Evolutionary conservation across 352 stramenopile genomes (phyloP).

Genomic region (Pythium aquatile): DNA sequence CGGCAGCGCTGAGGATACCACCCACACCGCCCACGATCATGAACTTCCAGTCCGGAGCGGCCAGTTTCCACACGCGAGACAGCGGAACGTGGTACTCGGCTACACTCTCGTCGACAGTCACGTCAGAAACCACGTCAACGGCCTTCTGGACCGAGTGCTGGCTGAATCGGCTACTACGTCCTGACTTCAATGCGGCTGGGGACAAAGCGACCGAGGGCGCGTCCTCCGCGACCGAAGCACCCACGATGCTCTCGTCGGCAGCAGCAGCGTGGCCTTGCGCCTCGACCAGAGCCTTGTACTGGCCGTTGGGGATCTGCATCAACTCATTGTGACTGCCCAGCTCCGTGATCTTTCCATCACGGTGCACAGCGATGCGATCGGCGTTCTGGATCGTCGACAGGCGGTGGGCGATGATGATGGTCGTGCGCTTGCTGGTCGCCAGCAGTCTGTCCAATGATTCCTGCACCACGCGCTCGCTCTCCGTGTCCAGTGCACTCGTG

Average conservation of each 20-base stretch:
- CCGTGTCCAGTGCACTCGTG: slow-evolving; percentile 80
- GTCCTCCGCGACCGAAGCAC: background rate
- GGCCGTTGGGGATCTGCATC: slow-evolving; percentile 46
- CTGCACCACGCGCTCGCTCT: slow-evolving; percentile 85
- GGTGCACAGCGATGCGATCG: slow-evolving; percentile 94
- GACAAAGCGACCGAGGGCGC: too few species aligned
- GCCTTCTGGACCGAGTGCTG: slow-evolving; percentile 10
- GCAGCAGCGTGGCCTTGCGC: too few species aligned
- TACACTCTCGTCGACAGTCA: too few species aligned
- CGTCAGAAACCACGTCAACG: too few species aligned
- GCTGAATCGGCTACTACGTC: too few species aligned
- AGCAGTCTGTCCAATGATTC: slow-evolving; percentile 57
- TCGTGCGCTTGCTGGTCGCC: slow-evolving; percentile 61
- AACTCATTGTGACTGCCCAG: slow-evolving; percentile 92
- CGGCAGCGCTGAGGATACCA: slow-evolving; percentile 37
- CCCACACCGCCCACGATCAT: slow-evolving; percentile 39
- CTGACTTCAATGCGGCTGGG: too few species aligned
- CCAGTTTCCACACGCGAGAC: slow-evolving; percentile 57
- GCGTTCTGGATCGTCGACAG: slow-evolving; percentile 93
- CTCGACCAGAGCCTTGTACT: slow-evolving; percentile 48
- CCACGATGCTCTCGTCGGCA: too few species aligned
- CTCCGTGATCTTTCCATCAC: slow-evolving; percentile 90
- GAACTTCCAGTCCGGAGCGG: slow-evolving; percentile 43
- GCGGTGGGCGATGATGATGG: slow-evolving; percentile 93
- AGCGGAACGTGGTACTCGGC: too few species aligned